Conservation (phyloP, 179 eudicot species). For the Silene noctiflora region DNA sequence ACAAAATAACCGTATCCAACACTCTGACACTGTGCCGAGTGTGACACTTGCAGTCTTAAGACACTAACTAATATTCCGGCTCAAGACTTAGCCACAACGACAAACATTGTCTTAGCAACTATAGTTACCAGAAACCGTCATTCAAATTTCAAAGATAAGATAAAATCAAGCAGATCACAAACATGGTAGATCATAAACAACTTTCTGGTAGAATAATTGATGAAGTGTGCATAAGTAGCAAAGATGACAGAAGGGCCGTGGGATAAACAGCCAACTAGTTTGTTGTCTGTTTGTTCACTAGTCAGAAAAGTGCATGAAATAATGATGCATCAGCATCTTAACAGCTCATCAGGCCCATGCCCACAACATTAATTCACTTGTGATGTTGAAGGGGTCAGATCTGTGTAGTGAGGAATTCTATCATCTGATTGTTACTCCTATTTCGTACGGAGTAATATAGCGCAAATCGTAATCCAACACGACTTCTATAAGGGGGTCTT, state of each 20-base stretch:
- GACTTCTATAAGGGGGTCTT: no score
- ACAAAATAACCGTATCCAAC: no score
- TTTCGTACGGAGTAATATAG: no score
- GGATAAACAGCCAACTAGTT: conserved; percentile 13
- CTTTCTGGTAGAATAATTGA: conserved; percentile 27
- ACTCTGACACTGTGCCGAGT: no score
- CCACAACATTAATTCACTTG: neutral
- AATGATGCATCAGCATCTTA: conserved; percentile 30
- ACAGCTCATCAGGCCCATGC: conserved; percentile 30
- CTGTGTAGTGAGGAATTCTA: neutral
- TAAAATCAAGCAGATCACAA: neutral
- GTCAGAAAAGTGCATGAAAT: conserved; percentile 11
- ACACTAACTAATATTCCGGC: no score
- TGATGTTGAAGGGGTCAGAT: neutral
- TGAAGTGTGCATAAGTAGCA: conserved; percentile 22
- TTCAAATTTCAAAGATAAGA: no score
- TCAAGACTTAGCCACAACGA: no score
- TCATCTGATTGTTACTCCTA: no score
- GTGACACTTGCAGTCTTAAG: no score
- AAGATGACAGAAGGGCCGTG: neutral
- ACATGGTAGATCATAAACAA: conserved; percentile 14
- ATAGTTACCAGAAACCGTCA: no score
- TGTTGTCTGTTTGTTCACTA: conserved; percentile 16
- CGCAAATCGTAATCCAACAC: no score
- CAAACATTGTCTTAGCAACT: no score